Conservation (phyloP, 345 rosid species). For the Eucalyptus camaldulensis region DNA sequence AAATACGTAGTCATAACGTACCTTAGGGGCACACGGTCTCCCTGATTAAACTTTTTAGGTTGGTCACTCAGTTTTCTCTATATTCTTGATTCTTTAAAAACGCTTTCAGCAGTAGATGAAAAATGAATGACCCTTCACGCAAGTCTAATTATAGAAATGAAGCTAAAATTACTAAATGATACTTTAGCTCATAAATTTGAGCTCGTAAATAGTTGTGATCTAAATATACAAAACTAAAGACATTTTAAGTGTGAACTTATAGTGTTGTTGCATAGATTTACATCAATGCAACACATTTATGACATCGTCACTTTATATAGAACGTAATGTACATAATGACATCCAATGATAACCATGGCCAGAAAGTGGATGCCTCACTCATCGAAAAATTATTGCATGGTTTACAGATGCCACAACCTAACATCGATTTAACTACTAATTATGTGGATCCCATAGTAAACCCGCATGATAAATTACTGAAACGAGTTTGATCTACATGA, state of each 20-base stretch:
- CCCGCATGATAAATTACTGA: not conserved
- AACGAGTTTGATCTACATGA: not conserved
- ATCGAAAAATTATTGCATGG: not conserved
- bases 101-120: not conserved
- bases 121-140: not conserved
- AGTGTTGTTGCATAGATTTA: not conserved
- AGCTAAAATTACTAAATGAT: not conserved
- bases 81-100: not conserved
- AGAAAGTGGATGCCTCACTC: not conserved
- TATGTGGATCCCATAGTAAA: not conserved
- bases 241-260: not conserved
- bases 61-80: not conserved
- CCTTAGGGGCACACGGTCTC: not conserved
- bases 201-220: not conserved
- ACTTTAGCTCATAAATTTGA: not conserved
- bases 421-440: not conserved
- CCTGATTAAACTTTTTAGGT: not conserved
- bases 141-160: not conserved
- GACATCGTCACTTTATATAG: not conserved
- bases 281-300: not conserved
- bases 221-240: not conserved
- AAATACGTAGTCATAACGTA: not conserved
- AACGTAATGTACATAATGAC: not conserved
- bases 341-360: not conserved
- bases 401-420: not conserved